Conservation (phyloP, 371 early-diverging fungal species). For the Cokeromyces recurvatus region DNA sequence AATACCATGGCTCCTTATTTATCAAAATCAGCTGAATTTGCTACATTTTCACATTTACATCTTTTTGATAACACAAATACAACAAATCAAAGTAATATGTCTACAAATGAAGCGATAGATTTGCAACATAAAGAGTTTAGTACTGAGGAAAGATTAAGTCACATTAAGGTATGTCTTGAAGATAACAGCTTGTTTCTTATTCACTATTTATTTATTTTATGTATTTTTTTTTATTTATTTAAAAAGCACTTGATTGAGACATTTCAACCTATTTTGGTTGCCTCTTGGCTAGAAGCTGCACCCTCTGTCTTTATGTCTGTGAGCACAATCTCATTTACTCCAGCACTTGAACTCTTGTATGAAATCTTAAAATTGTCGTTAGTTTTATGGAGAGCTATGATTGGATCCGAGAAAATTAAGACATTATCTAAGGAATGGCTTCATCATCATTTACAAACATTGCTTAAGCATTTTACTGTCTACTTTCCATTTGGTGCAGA, state of each 20-base stretch:
- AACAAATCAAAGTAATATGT: not conserved
- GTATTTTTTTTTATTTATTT: no score
- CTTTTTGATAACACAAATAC: conserved; percentile 25
- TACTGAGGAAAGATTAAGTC: conserved; percentile 16
- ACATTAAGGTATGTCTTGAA: conserved; percentile 27
- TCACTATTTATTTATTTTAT: no score
- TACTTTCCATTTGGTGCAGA: conserved; percentile 74
- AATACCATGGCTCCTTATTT: conserved; percentile 17
- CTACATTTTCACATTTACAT: conserved; percentile 25
- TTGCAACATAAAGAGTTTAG: conserved; percentile 15
- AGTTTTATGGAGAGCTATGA: conserved; percentile 62
- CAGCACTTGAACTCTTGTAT: conserved; percentile 45
- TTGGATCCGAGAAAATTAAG: conserved; percentile 24
- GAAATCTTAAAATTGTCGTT: conserved; percentile 54
- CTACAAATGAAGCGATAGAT: conserved; percentile 1
- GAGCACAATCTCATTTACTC: conserved; percentile 30
- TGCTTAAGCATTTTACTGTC: conserved; percentile 60
- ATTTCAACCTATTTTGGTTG: conserved; percentile 61
- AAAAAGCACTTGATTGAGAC: conserved; percentile 44
- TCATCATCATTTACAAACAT: conserved; percentile 41
- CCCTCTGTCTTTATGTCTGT: conserved; percentile 56
- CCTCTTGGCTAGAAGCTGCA: conserved; percentile 72
- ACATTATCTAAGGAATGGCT: conserved; percentile 30
- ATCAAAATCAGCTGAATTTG: conserved; percentile 7
- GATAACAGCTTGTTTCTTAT: no score